Evolutionary conservation across 192 early-diverging fungal genomes (phyloP).

Genomic region (Linnemannia elongata): DNA sequence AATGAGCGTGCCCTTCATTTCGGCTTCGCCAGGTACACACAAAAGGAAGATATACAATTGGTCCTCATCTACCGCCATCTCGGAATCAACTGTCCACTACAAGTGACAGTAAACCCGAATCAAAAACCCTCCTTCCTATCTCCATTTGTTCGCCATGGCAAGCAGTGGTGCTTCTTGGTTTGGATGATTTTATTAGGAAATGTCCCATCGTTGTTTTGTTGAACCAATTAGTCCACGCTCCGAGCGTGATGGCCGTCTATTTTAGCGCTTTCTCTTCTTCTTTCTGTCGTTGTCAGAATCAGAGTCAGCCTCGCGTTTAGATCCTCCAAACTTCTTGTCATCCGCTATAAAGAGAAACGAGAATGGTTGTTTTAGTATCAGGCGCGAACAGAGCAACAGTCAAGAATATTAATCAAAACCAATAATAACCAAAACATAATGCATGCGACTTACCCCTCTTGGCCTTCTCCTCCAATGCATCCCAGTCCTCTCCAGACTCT

Average conservation of each 20-base stretch:
- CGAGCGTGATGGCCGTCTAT: background rate
- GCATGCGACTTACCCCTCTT: slow-evolving; percentile 59
- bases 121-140: no score
- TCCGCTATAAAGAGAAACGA: slow-evolving; percentile 23
- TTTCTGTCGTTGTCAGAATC: slow-evolving; percentile 54
- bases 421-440: background rate
- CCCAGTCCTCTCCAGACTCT: slow-evolving; percentile 82
- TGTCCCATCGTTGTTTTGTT: background rate
- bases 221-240: background rate
- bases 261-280: slow-evolving; percentile 55
- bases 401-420: background rate
- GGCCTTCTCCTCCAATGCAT: slow-evolving; percentile 85
- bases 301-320: slow-evolving; percentile 50
- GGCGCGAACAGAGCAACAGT: background rate
- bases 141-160: no score
- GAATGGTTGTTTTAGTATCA: background rate
- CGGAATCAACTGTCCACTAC: no score
- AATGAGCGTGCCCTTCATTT: no score
- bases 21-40: no score
- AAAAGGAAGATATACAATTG: no score
- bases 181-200: background rate
- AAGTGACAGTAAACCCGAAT: no score
- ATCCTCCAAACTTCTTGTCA: slow-evolving; percentile 51
- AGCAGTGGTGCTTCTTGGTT: background rate
- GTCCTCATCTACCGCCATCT: no score